Conservation (phyloP, 352 stramenopile genomes). For the Vaucheria bursata region DNA sequence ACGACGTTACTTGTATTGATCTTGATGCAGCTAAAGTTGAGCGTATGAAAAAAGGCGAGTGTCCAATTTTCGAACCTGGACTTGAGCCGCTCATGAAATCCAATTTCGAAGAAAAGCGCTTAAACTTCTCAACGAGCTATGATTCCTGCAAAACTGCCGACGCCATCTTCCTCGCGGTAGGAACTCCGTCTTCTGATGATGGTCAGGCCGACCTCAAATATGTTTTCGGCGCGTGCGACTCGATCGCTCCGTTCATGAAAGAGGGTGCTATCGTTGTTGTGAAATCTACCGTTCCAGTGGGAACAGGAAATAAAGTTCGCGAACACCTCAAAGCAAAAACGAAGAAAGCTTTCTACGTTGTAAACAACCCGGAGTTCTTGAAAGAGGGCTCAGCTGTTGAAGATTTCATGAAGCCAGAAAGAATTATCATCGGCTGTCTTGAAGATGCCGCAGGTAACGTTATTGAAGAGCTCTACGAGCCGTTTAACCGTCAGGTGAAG, state of each 20-base stretch:
- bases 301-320: slow-evolving; percentile 23
- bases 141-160: slow-evolving; percentile 2
- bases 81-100: slow-evolving; percentile 27
- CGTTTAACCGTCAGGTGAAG: slow-evolving; percentile 25
- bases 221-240: slow-evolving; percentile 29
- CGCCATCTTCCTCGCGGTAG: slow-evolving; percentile 35
- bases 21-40: slow-evolving; percentile 39
- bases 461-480: slow-evolving; percentile 41
- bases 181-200: slow-evolving; percentile 23
- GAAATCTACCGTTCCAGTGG: slow-evolving; percentile 37
- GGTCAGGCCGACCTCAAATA: slow-evolving; percentile 31
- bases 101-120: slow-evolving; percentile 18
- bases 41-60: slow-evolving; percentile 14
- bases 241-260: slow-evolving; percentile 13
- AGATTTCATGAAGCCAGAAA: slow-evolving; percentile 39
- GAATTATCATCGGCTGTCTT: slow-evolving; percentile 33
- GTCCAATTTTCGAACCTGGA: slow-evolving; percentile 41
- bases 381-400: slow-evolving; percentile 40
- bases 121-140: slow-evolving; percentile 15
- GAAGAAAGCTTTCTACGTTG: slow-evolving; percentile 32
- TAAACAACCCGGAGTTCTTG: slow-evolving; percentile 43
- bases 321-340: slow-evolving; percentile 21
- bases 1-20: slow-evolving; percentile 35
- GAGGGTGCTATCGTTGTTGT: slow-evolving; percentile 17
- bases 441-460: slow-evolving; percentile 19